phyloP scores from a whole-genome alignment of 169 alveolate species.

The Plasmodium billcollinsi region DNA sequence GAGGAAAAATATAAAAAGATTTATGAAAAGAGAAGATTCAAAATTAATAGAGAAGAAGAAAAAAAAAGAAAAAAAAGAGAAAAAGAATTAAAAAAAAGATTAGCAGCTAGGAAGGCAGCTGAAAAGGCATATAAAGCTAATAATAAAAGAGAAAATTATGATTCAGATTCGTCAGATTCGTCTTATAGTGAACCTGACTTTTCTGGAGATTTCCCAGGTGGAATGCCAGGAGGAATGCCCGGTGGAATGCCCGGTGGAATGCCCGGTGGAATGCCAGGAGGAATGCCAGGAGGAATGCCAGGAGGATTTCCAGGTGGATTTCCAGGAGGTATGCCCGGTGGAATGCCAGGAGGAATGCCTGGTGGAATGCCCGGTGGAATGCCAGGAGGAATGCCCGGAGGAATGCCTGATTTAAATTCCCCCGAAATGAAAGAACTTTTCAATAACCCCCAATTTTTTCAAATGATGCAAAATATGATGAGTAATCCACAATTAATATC shows the following conservation, averaged over 20 bases:
- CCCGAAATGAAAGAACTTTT: constrained; percentile 75
- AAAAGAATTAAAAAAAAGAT: constrained; percentile 76
- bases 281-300: constrained; percentile 80
- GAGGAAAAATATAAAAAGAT: constrained; percentile 83
- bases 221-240: constrained; percentile 80
- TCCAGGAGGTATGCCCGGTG: constrained; percentile 82
- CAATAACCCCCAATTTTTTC: constrained; percentile 60
- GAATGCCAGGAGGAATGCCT: constrained; percentile 82
- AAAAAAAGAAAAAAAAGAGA: constrained; percentile 77
- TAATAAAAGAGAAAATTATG: constrained; percentile 67
- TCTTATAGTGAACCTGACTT: constrained; percentile 65
- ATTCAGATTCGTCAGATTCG: constrained; percentile 57
- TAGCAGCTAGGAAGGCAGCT: constrained; percentile 77
- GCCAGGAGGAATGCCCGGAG: constrained; percentile 84
- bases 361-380: constrained; percentile 84
- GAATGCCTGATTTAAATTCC: constrained; percentile 81
- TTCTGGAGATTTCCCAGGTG: constrained; percentile 80
- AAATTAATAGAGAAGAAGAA: constrained; percentile 79
- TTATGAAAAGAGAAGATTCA: constrained; percentile 80
- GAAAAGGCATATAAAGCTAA: constrained; percentile 78
- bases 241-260: constrained; percentile 83
- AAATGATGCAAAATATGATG: constrained; percentile 86
- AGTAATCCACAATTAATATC: constrained; percentile 80
- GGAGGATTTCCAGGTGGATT: constrained; percentile 82
- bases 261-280: constrained; percentile 80